These are phyloP conservation scores for Nicotiana otophora DNA, from an alignment of 257 asterid genomes.

Conservation along the genomic window DNA sequence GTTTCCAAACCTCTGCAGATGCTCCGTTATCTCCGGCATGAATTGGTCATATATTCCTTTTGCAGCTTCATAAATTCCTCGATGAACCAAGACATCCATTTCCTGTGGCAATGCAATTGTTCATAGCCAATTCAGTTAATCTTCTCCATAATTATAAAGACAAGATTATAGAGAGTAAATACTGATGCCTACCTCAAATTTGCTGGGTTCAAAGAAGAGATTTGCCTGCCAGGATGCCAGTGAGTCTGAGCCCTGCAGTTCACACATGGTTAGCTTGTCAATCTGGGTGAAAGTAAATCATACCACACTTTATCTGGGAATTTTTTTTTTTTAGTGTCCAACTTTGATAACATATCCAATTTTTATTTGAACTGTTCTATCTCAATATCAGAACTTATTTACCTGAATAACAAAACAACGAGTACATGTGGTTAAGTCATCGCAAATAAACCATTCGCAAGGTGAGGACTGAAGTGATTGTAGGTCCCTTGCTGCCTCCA, in stretches of 20 bases:
- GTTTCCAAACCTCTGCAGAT: conserved; percentile 46
- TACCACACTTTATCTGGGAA: background rate
- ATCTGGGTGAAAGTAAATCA: background rate
- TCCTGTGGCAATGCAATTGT: conserved; percentile 33
- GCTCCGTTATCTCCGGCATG: conserved; percentile 69
- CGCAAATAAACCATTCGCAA: conserved; percentile 88
- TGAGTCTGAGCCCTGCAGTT: conserved; percentile 77
- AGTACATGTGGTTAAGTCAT: conserved; percentile 59
- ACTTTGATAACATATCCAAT: background rate
- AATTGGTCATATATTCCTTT: conserved; percentile 80
- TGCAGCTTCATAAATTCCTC: conserved; percentile 96
- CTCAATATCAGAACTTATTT: background rate
- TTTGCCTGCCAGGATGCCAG: conserved; percentile 90
- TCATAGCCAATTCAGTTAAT: background rate
- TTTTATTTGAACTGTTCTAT: background rate
- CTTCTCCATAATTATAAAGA: background rate
- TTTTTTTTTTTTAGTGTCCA: background rate
- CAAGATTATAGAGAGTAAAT: background rate
- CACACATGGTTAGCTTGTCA: conserved; percentile 9
- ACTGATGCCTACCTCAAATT: conserved; percentile 56
- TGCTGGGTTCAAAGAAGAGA: conserved; percentile 80
- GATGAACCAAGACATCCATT: conserved; percentile 65
- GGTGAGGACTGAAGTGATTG: conserved; percentile 81
- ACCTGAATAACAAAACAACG: conserved; percentile 84
- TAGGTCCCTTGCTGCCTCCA: conserved; percentile 75